Conservation (phyloP, 2,329 filamentous ascomycete species). For the Microascus cirrosus region DNA sequence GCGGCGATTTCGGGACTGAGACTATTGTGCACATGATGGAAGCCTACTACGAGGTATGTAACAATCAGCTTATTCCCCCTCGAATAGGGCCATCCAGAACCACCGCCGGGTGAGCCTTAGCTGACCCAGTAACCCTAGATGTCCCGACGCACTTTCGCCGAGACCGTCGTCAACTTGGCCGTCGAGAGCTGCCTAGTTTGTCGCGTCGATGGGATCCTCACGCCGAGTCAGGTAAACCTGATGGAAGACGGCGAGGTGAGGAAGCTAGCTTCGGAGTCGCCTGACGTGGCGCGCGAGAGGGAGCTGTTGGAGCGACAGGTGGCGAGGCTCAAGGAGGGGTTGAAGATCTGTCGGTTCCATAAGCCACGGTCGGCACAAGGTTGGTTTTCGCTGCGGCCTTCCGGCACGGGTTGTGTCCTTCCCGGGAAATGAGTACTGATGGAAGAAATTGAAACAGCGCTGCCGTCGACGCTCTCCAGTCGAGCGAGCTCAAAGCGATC, state of each 20-base stretch:
- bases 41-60: conserved; percentile 28
- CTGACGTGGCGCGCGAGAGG: conserved; percentile 10
- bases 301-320: not conserved
- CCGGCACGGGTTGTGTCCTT: not conserved
- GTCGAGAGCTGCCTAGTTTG: conserved; percentile 35
- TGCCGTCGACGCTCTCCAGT: not conserved
- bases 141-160: conserved; percentile 29
- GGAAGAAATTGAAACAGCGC: not conserved
- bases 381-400: not conserved
- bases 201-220: conserved; percentile 28
- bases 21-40: conserved; percentile 31
- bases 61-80: not conserved
- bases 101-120: not conserved
- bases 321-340: not conserved
- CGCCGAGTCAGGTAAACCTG: conserved; percentile 18
- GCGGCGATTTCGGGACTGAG: conserved; percentile 21
- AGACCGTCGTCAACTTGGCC: conserved; percentile 35
- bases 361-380: not conserved
- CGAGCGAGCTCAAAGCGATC: not conserved
- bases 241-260: conserved; percentile 19
- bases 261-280: conserved; percentile 19
- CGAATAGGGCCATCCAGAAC: not conserved
- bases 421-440: not conserved
- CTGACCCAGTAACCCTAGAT: conserved; percentile 16
- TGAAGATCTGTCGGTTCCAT: not conserved